These are phyloP conservation scores for Heritiera littoralis DNA, from an alignment of 345 rosid genomes.

Conservation along the genomic window DNA sequence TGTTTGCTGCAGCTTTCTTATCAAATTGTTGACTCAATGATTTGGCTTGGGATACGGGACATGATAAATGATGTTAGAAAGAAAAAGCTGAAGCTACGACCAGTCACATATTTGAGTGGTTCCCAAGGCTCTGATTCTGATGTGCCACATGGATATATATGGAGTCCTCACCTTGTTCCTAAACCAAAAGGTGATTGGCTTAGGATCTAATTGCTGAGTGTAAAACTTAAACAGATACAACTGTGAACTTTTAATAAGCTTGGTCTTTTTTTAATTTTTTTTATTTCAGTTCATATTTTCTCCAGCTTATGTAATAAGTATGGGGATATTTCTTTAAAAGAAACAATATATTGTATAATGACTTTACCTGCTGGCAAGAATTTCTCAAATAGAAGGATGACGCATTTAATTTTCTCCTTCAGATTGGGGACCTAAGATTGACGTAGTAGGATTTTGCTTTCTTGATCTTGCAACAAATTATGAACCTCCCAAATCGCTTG, in stretches of 20 bases:
- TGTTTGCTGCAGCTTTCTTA: slow-evolving; percentile 71
- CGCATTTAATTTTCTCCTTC: slow-evolving; percentile 28
- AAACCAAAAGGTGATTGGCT: slow-evolving; percentile 85
- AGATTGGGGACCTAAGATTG: slow-evolving; percentile 98
- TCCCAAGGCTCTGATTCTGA: slow-evolving; percentile 87
- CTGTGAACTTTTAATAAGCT: not conserved
- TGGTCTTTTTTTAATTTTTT: not conserved
- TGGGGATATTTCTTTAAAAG: not conserved
- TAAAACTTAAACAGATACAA: not conserved
- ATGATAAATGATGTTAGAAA: slow-evolving; percentile 93
- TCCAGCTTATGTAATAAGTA: not conserved
- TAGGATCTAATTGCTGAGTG: slow-evolving; percentile 4
- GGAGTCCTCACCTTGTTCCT: slow-evolving; percentile 99
- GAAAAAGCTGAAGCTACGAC: slow-evolving; percentile 86
- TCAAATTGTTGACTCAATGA: slow-evolving; percentile 92
- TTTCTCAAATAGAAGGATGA: slow-evolving; percentile 23
- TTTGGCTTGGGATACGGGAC: slow-evolving; percentile 99
- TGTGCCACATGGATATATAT: slow-evolving; percentile 94
- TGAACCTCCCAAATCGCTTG: slow-evolving; percentile 88
- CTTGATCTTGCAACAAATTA: slow-evolving; percentile 98
- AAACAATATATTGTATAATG: slow-evolving; percentile 2
- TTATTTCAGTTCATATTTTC: not conserved
- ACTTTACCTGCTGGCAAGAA: not conserved
- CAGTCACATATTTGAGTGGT: slow-evolving; percentile 98
- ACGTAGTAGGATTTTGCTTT: slow-evolving; percentile 97